Evolutionary conservation across 768 basidiomycete species (phyloP), one percentile per base, ranked within the genome.

Genomic region (Roridomyces roridus): DNA sequence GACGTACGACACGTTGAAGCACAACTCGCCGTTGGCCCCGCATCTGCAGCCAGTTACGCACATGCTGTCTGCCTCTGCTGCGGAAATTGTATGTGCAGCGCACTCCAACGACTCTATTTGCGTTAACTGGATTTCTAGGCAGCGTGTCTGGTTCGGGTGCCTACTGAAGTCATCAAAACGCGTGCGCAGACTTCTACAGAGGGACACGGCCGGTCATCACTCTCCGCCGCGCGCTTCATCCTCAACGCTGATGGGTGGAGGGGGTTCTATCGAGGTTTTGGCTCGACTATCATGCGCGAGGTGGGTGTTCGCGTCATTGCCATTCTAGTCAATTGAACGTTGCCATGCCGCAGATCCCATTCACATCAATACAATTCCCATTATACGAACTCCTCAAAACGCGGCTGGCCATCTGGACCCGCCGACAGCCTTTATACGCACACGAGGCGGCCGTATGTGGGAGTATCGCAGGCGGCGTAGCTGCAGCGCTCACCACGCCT

Each of bases 141-240:
- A 45, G 94, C 96, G 29, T 98, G 96, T 70, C 77, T 96, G 48
- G 84, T 98, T 46, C 90, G 96, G 44, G 96, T 98, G 3, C 96
- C 96, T 1, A 97, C 96, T 0, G 96, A 98, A 70, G 90, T 98
- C 26, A 89, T 98, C 74, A 98, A 98, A 71, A 96, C 93, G 10
- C 84, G 96, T 4, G 88, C 85, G 55, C 96, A 98, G 69, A 94
- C 94, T 0, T 88, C 89, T 17, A 84, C 83, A 10, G 95, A 96
- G 64, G 81, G 80, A 8, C 71, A 75, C 15, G 82, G 81, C 1
- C 68, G 73, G 26, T 87, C 89, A 0, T 92, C 91, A 0, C 68
- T 86, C 10, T 73, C 83, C 0, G 82, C 87, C 0, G 85, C 87
- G 11, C 79, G 73, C 41, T 71, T 84, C 23, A 76, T 91, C 2